A percentile compares a stretch with the other conserved stretches of the same genome.
phyloP scores from a whole-genome alignment of 1,284 basidiomycete species.

The Ustilago crameri region DNA sequence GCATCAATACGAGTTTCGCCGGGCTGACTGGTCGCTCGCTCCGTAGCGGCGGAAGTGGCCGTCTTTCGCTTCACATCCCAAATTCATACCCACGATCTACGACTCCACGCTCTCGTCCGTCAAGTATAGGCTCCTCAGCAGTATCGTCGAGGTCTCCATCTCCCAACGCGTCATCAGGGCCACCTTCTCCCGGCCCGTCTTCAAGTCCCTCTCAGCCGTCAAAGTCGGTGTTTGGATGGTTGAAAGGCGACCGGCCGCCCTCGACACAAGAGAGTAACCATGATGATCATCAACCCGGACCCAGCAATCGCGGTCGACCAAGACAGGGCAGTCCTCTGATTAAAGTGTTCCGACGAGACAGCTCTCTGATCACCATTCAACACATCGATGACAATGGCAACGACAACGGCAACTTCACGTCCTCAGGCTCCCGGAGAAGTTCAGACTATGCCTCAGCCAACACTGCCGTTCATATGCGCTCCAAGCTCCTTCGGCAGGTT shows the following conservation, averaged over 20 bases:
- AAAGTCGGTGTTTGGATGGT: constrained; percentile 10
- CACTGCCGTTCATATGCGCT: neutral
- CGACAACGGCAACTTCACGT: neutral
- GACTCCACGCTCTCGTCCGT: constrained; percentile 14
- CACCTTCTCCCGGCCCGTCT: constrained; percentile 1
- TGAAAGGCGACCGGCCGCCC: constrained; percentile 11
- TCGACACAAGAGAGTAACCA: neutral
- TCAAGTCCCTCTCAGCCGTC: neutral
- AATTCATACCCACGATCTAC: constrained; percentile 27
- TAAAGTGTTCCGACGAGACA: constrained; percentile 15
- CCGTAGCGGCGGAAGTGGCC: constrained; percentile 20
- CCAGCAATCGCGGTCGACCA: constrained; percentile 1
- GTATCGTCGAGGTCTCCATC: constrained; percentile 7
- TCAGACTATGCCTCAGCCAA: neutral
- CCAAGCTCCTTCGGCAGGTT: neutral
- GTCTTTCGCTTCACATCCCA: constrained; percentile 35
- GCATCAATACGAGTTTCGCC: constrained; percentile 32
- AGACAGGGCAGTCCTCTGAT: neutral
- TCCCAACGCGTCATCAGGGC: neutral
- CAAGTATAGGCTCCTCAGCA: neutral
- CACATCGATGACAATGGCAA: constrained; percentile 8
- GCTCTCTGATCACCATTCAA: constrained; percentile 26
- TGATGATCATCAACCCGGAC: too few species aligned
- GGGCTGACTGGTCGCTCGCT: constrained; percentile 9
- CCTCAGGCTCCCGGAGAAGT: neutral